Evolutionary conservation across 306 rosid species (phyloP).

Genomic region (Trifolium pratense): DNA sequence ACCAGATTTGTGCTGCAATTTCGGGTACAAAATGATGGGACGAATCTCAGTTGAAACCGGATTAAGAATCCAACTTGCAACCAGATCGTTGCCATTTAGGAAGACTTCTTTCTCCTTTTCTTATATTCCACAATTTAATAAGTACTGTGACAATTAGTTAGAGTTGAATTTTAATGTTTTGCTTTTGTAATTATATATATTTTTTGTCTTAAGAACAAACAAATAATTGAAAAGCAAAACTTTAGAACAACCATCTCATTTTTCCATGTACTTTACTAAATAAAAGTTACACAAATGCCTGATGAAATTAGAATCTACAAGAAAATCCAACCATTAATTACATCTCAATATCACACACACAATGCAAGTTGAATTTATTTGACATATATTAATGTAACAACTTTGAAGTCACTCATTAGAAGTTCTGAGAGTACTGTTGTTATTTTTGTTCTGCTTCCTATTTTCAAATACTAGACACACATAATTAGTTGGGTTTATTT

Average conservation of each 20-base stretch:
- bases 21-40: too few relatives aligned
- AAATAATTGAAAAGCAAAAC: not conserved
- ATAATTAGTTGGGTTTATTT: slow-evolving; percentile 17
- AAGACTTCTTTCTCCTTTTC: too few relatives aligned
- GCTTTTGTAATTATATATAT: not conserved
- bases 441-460: slow-evolving; percentile 39
- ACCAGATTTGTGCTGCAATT: too few relatives aligned
- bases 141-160: too few relatives aligned
- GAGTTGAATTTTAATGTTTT: too few relatives aligned
- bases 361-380: slow-evolving; percentile 24
- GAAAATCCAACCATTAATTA: slow-evolving; percentile 40
- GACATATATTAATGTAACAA: slow-evolving; percentile 21
- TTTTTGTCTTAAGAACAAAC: not conserved
- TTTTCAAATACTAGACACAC: slow-evolving; percentile 17
- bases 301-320: slow-evolving; percentile 40
- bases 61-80: too few relatives aligned
- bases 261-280: slow-evolving; percentile 28
- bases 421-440: slow-evolving; percentile 27
- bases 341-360: slow-evolving; percentile 31
- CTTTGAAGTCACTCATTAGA: slow-evolving; percentile 34
- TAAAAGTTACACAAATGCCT: slow-evolving; percentile 37
- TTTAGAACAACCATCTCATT: slow-evolving; percentile 39
- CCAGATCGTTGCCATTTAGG: too few relatives aligned
- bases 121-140: too few relatives aligned
- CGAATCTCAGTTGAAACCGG: too few relatives aligned